phyloP scores from a whole-genome alignment of 306 rosid species.

The Prunus mira region DNA sequence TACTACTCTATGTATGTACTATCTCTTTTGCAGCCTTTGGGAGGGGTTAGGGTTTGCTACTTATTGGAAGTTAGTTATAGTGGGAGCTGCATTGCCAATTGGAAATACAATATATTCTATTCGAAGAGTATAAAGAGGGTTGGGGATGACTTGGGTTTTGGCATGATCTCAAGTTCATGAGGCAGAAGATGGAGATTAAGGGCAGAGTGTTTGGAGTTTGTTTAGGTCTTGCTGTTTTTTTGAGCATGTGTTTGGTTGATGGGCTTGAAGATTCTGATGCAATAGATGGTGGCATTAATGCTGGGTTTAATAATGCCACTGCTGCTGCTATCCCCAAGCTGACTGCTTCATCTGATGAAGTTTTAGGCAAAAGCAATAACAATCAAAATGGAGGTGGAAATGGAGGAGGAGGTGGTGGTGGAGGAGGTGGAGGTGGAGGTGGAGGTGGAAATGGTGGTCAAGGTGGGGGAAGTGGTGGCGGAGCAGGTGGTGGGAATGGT shows the following conservation, averaged over 20 bases:
- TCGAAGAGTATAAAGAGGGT: constrained; percentile 24
- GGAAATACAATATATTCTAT: background rate
- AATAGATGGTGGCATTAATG: background rate
- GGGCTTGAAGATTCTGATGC: constrained; percentile 12
- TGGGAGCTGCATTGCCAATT: constrained; percentile 10
- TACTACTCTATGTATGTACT: background rate
- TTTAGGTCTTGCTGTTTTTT: constrained; percentile 20
- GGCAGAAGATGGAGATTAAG: constrained; percentile 12
- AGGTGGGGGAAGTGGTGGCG: constrained; percentile 18
- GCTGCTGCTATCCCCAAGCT: background rate
- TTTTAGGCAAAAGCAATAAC: background rate
- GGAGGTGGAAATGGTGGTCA: constrained; percentile 15
- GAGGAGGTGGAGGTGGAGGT: background rate
- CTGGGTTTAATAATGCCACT: background rate
- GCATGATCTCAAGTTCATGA: constrained; percentile 2
- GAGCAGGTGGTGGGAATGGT: constrained; percentile 14
- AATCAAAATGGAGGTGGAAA: constrained; percentile 3
- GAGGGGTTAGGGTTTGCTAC: background rate
- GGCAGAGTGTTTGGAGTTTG: constrained; percentile 2
- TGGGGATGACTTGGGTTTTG: background rate
- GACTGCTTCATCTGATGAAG: constrained; percentile 8
- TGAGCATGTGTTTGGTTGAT: constrained; percentile 19
- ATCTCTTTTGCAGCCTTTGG: constrained; percentile 23
- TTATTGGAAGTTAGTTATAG: constrained; percentile 4
- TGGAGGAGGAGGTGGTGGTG: background rate